Conservation (phyloP, 495 filamentous ascomycete genomes). For the Aspergillus nanangensis region DNA sequence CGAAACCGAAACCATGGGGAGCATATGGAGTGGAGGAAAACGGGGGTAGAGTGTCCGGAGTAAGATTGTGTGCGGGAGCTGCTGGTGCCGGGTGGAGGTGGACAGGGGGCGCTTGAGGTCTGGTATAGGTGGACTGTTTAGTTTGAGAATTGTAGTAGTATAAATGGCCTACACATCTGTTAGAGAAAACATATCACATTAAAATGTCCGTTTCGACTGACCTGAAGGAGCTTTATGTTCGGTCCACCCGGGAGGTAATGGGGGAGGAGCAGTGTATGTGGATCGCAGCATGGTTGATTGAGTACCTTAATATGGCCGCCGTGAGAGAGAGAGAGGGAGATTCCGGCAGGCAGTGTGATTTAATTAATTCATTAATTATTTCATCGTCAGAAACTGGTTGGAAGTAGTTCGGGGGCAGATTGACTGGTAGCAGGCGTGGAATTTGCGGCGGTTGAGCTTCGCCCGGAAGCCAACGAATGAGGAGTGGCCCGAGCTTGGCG, state of each 20-base stretch:
- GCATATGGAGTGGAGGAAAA: slow-evolving; percentile 42
- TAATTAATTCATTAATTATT: too few relatives aligned
- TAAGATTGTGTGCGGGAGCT: slow-evolving; percentile 20
- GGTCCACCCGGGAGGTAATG: slow-evolving; percentile 79
- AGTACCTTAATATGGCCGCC: background rate
- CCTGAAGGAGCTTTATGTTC: slow-evolving; percentile 88
- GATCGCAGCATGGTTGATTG: slow-evolving; percentile 35
- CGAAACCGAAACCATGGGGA: slow-evolving; percentile 22
- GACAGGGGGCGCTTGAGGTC: slow-evolving; percentile 46
- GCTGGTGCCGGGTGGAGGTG: slow-evolving; percentile 25
- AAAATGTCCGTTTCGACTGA: slow-evolving; percentile 20
- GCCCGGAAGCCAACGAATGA: slow-evolving; percentile 17
- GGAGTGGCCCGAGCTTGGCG: slow-evolving; percentile 46
- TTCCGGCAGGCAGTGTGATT: too few relatives aligned
- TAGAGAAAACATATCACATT: slow-evolving; percentile 7
- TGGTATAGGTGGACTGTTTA: slow-evolving; percentile 81
- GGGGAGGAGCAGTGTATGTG: slow-evolving; percentile 42
- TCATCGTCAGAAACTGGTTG: too few relatives aligned
- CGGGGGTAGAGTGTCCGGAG: slow-evolving; percentile 30
- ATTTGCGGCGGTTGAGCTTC: slow-evolving; percentile 16
- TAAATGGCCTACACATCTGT: slow-evolving; percentile 54
- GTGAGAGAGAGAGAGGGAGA: background rate
- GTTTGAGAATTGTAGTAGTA: slow-evolving; percentile 90
- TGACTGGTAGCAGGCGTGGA: too few relatives aligned
- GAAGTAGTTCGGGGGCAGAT: too few relatives aligned